phyloP scores from a whole-genome alignment of 73 alveolate species.

The Paramecium biaurelia region DNA sequence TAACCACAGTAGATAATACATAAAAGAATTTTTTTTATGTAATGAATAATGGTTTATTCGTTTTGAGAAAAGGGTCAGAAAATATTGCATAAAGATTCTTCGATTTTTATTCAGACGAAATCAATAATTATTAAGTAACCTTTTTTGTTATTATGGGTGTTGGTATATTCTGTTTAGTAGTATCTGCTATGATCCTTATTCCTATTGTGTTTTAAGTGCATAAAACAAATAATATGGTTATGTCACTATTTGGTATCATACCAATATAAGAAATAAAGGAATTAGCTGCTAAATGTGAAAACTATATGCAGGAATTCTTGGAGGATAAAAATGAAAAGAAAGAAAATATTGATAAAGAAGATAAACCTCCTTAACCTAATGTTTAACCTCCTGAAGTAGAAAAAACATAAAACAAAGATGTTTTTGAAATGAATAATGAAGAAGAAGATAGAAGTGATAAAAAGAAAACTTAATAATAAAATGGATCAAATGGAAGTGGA shows the following conservation, averaged over 20 bases:
- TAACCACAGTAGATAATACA: background rate
- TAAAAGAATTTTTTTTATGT: slow-evolving; percentile 52
- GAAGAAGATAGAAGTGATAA: background rate
- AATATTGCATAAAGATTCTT: slow-evolving; percentile 41
- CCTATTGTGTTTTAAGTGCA: slow-evolving; percentile 60
- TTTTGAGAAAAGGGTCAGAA: slow-evolving; percentile 56
- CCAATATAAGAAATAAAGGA: slow-evolving; percentile 61
- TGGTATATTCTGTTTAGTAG: slow-evolving; percentile 55
- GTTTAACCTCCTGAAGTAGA: background rate
- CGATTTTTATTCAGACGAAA: slow-evolving; percentile 31
- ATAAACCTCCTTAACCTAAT: background rate
- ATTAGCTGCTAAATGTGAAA: slow-evolving; percentile 61
- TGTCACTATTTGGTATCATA: slow-evolving; percentile 59
- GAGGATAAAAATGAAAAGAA: slow-evolving; percentile 53
- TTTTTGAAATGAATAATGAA: slow-evolving; percentile 43
- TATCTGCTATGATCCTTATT: slow-evolving; percentile 30
- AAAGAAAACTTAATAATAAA: background rate
- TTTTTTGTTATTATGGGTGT: slow-evolving; percentile 53
- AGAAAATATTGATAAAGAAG: slow-evolving; percentile 14
- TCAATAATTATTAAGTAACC: background rate
- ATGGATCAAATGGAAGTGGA: slow-evolving; percentile 20
- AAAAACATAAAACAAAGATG: background rate
- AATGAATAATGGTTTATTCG: slow-evolving; percentile 54
- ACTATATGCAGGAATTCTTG: slow-evolving; percentile 52
- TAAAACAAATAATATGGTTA: slow-evolving; percentile 59